phyloP scores from a whole-genome alignment of 371 early-diverging fungal genomes.

The Coemansia sp. region DNA sequence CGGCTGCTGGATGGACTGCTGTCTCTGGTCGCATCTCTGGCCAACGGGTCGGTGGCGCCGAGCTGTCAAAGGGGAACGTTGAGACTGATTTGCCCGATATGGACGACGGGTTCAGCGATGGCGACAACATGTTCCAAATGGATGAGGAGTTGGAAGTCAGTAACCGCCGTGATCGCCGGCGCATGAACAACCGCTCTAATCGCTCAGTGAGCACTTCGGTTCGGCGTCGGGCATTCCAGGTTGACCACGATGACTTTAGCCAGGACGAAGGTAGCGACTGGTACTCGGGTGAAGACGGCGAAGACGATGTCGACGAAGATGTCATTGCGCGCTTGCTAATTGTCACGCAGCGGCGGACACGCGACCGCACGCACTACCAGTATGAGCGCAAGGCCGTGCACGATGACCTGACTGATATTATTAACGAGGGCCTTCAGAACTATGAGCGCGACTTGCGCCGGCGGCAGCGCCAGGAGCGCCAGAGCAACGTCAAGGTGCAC shows the following conservation, averaged over 20 bases:
- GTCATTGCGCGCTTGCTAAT: slow-evolving; percentile 83
- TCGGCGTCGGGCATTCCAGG: slow-evolving; percentile 22
- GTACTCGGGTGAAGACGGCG: slow-evolving; percentile 60
- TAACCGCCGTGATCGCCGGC: slow-evolving; percentile 32
- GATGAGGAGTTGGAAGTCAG: slow-evolving; percentile 65
- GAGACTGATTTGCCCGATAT: slow-evolving; percentile 23
- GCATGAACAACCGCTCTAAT: slow-evolving; percentile 8
- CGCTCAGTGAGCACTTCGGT: slow-evolving; percentile 36
- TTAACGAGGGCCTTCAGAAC: slow-evolving; percentile 90
- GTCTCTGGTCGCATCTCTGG: slow-evolving; percentile 30
- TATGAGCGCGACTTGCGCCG: slow-evolving; percentile 77
- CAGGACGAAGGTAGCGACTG: slow-evolving; percentile 49
- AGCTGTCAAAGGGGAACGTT: neutral
- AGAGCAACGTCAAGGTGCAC: slow-evolving; percentile 61
- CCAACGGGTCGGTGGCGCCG: slow-evolving; percentile 6
- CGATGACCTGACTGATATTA: slow-evolving; percentile 87
- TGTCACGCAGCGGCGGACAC: slow-evolving; percentile 80
- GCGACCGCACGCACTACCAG: slow-evolving; percentile 68
- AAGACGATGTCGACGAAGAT: slow-evolving; percentile 76
- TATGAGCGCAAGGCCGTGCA: slow-evolving; percentile 81
- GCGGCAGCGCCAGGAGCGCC: slow-evolving; percentile 41
- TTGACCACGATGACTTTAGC: slow-evolving; percentile 34
- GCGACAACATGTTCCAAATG: slow-evolving; percentile 72
- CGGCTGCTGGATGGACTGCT: slow-evolving; percentile 27
- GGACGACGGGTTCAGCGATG: slow-evolving; percentile 23